Evolutionary conservation across 2,329 filamentous ascomycete species (phyloP), one percentile per base, ranked within the genome.

Genomic region (Exophiala mesophila): DNA sequence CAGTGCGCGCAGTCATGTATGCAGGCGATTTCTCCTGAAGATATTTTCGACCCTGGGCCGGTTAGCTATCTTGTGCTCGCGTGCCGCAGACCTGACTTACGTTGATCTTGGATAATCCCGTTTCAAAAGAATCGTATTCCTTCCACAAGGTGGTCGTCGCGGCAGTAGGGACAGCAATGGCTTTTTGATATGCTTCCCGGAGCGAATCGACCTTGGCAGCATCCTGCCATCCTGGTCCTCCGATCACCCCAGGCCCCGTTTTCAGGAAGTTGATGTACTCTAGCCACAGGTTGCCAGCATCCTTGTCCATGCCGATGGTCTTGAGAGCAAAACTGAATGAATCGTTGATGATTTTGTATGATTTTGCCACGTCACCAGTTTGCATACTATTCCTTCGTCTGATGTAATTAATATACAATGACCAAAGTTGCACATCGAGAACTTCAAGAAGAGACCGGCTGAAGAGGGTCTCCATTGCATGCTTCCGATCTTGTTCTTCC

Each of bases 141-240:
- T 94, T 95, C 94, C 92, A 98, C 10, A 98, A 69, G 39, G 76
- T 77, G 58, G 90, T 86, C 36, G 94, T 79, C 21, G 83, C 84
- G 41, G 83, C 79, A 50, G 88, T 94, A 3, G 94, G 94, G 28
- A 96, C 79, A 53, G 80, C 82, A 44, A 96, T 86, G 10, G 90
- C 90, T 39, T 83, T 83, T 57, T 96, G 89, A 62, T 96, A 98
- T 1, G 87, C 85, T 62, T 94, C 94, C 46, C 92, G 83, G 38
- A 98, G 68, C 55, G 85, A 74, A 57, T 98, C 92, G 84, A 95
- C 94, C 72, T 98, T 98, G 61, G 97, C 92, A 66, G 90, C 85
- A 60, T 97, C 92, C 64, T 97, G 89, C 94, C 92, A 98, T 45
- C 79, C 82, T 45, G 75, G 82, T 31, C 90, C 92, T 18, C 89